These are phyloP conservation scores for Cichorium intybus DNA, from an alignment of 140 eudicot species.

Conservation along the genomic window DNA sequence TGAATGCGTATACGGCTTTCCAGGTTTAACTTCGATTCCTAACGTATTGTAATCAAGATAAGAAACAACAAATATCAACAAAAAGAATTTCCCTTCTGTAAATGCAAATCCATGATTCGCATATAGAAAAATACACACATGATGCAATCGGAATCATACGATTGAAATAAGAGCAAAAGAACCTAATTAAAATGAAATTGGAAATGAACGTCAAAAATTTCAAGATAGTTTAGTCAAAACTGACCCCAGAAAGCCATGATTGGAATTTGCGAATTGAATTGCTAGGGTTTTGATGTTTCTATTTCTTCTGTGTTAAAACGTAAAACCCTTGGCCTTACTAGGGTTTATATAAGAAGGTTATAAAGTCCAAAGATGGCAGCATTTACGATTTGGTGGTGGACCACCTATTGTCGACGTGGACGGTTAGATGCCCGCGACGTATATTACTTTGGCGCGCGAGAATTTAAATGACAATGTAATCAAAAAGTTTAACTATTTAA, in stretches of 20 bases:
- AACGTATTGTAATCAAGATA: conserved; percentile 10
- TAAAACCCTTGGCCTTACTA: conserved; percentile 11
- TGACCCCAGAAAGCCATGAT: conserved; percentile 80
- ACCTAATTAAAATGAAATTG: not conserved
- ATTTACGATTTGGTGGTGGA: not conserved
- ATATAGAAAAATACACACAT: not conserved
- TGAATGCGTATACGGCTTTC: conserved; percentile 62
- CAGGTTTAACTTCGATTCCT: conserved; percentile 85
- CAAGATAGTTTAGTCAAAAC: conserved; percentile 13
- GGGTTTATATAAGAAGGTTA: conserved; percentile 14
- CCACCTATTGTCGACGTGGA: not conserved
- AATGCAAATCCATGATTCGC: not conserved
- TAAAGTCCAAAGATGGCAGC: not conserved
- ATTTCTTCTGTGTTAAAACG: not conserved
- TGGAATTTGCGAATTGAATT: not conserved
- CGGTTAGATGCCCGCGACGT: not conserved
- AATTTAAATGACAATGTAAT: not conserved
- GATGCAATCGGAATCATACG: not conserved
- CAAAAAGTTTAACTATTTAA: not conserved
- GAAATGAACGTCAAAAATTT: not conserved
- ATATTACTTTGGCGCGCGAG: not conserved
- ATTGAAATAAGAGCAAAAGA: not conserved
- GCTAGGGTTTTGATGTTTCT: conserved; percentile 16
- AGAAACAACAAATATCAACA: not conserved
- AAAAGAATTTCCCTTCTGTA: not conserved